phyloP scores from a whole-genome alignment of 163 green algal genomes.

The Prototheca cutis region DNA sequence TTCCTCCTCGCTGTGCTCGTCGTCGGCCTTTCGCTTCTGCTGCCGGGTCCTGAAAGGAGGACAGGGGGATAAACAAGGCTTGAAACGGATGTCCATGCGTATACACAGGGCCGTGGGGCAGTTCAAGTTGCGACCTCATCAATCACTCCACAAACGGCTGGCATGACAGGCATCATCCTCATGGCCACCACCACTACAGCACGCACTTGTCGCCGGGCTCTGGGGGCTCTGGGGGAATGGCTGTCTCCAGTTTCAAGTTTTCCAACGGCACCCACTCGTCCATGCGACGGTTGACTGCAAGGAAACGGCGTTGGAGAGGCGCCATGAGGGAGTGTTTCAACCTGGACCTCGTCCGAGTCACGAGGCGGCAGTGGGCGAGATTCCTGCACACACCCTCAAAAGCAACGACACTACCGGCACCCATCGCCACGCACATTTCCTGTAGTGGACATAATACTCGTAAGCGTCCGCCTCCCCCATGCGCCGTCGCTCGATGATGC shows the following conservation, averaged over 20 bases:
- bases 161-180: too few relatives aligned
- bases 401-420: too few relatives aligned
- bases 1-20: slow-evolving; percentile 54
- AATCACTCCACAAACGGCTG: too few relatives aligned
- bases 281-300: slow-evolving; percentile 89
- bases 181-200: too few relatives aligned
- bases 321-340: too few relatives aligned
- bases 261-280: slow-evolving; percentile 81
- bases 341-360: too few relatives aligned
- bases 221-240: slow-evolving; percentile 24
- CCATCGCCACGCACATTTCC: slow-evolving; percentile 47
- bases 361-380: not conserved
- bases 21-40: slow-evolving; percentile 50
- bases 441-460: slow-evolving; percentile 98
- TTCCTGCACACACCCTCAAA: not conserved
- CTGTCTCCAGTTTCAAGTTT: slow-evolving; percentile 65
- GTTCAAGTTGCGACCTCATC: too few relatives aligned
- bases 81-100: too few relatives aligned
- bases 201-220: slow-evolving; percentile 14
- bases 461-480: slow-evolving; percentile 33
- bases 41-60: slow-evolving; percentile 10
- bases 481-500: slow-evolving; percentile 77
- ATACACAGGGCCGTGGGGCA: too few relatives aligned
- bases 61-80: not conserved
- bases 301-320: too few relatives aligned